phyloP scores from a whole-genome alignment of 2,329 filamentous ascomycete genomes.

The Thelonectria rubi region DNA sequence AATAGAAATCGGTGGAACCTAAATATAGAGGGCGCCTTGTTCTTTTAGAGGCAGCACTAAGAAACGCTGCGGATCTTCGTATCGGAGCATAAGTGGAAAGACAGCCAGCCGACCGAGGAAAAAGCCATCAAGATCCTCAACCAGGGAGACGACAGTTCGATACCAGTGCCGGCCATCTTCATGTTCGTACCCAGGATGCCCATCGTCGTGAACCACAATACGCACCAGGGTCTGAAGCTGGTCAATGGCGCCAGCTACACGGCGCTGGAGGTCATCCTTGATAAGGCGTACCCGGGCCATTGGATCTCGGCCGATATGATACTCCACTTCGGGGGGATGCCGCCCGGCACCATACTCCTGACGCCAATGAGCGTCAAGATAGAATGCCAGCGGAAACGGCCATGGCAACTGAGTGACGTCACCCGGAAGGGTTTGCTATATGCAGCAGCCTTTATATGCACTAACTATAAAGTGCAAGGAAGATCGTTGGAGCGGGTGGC shows the following conservation, averaged over 20 bases:
- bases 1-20: not conserved
- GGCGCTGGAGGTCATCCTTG: not conserved
- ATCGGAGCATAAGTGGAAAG: not conserved
- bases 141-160: not conserved
- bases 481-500: not conserved
- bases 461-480: conserved; percentile 16
- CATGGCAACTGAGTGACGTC: conserved; percentile 7
- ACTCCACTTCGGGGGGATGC: conserved; percentile 1
- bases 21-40: not conserved
- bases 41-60: not conserved
- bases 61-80: not conserved
- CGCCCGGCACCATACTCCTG: not conserved
- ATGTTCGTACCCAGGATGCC: conserved; percentile 12
- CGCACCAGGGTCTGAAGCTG: not conserved
- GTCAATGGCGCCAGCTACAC: conserved; percentile 5
- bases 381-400: not conserved
- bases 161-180: not conserved
- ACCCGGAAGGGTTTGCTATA: not conserved
- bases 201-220: conserved; percentile 8
- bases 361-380: not conserved
- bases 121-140: not conserved
- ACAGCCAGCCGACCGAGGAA: not conserved
- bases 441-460: conserved; percentile 3
- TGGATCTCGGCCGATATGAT: not conserved
- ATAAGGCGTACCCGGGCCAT: not conserved